Conservation (phyloP, 345 rosid species). For the Syzygium aromaticum region DNA sequence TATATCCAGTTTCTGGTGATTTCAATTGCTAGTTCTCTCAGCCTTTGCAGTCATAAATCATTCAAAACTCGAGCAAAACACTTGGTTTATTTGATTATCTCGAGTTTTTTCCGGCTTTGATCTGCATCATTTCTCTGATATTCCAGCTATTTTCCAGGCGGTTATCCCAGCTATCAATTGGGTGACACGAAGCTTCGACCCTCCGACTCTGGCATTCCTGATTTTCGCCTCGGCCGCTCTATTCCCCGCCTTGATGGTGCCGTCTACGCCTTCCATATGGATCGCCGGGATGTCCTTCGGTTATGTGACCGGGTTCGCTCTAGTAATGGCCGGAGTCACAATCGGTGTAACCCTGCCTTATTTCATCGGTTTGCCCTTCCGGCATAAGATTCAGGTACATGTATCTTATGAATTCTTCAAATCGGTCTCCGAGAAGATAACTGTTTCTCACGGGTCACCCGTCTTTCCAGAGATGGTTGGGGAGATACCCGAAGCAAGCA, state of each 20-base stretch:
- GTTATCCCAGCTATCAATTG: slow-evolving; percentile 17
- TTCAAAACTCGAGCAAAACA: not conserved
- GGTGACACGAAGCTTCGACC: slow-evolving; percentile 14
- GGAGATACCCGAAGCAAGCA: slow-evolving; percentile 22
- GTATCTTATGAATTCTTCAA: not conserved
- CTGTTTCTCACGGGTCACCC: not conserved
- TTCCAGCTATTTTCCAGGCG: slow-evolving; percentile 3
- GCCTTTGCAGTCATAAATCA: not conserved
- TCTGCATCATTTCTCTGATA: not conserved
- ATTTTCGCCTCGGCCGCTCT: slow-evolving; percentile 14
- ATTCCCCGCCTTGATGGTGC: slow-evolving; percentile 19
- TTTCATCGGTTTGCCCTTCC: slow-evolving; percentile 22
- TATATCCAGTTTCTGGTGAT: not conserved
- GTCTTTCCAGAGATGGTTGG: slow-evolving; percentile 13
- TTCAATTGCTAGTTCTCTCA: not conserved
- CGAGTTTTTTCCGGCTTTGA: not conserved
- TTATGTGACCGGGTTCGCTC: slow-evolving; percentile 17
- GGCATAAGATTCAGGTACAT: slow-evolving; percentile 10
- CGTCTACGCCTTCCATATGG: slow-evolving; percentile 38
- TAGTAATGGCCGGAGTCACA: slow-evolving; percentile 14
- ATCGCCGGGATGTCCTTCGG: slow-evolving; percentile 29
- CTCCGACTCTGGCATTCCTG: slow-evolving; percentile 4
- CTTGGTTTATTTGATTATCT: not conserved
- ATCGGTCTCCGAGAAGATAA: not conserved
- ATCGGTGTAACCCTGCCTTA: slow-evolving; percentile 27